Conservation (phyloP, 2,329 filamentous ascomycete species). For the Fusarium nurragi region DNA sequence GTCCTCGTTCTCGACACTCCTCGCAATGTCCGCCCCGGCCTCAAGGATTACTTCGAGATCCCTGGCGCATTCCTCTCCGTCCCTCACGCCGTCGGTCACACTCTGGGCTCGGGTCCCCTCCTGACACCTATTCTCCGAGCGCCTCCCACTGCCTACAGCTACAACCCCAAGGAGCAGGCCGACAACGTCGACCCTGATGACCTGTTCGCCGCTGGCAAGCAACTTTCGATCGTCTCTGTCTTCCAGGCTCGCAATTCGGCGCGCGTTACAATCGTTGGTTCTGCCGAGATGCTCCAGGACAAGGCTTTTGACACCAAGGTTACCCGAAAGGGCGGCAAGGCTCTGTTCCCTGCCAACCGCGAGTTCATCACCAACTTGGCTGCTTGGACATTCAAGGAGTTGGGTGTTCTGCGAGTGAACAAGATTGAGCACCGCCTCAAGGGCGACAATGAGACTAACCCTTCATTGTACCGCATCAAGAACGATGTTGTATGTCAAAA, state of each 20-base stretch:
- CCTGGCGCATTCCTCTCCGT: constrained; percentile 74
- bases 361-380: constrained; percentile 86
- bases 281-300: constrained; percentile 86
- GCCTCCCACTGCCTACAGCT: constrained; percentile 86
- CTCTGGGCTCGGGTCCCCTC: constrained; percentile 79
- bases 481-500: constrained; percentile 82
- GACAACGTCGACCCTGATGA: constrained; percentile 74
- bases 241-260: constrained; percentile 95
- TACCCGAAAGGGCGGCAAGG: constrained; percentile 63
- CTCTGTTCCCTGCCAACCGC: constrained; percentile 76
- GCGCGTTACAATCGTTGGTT: constrained; percentile 84
- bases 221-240: constrained; percentile 84
- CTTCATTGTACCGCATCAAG: constrained; percentile 92
- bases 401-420: constrained; percentile 86
- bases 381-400: constrained; percentile 97
- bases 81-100: constrained; percentile 82
- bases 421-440: constrained; percentile 78
- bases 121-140: constrained; percentile 85
- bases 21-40: constrained; percentile 68
- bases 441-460: constrained; percentile 73
- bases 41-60: constrained; percentile 78
- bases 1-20: constrained; percentile 82
- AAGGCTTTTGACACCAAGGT: constrained; percentile 88
- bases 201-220: constrained; percentile 82
- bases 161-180: constrained; percentile 88